Evolutionary conservation across 495 filamentous ascomycete genomes (phyloP).

Genomic region (Trichoderma erinaceum): DNA sequence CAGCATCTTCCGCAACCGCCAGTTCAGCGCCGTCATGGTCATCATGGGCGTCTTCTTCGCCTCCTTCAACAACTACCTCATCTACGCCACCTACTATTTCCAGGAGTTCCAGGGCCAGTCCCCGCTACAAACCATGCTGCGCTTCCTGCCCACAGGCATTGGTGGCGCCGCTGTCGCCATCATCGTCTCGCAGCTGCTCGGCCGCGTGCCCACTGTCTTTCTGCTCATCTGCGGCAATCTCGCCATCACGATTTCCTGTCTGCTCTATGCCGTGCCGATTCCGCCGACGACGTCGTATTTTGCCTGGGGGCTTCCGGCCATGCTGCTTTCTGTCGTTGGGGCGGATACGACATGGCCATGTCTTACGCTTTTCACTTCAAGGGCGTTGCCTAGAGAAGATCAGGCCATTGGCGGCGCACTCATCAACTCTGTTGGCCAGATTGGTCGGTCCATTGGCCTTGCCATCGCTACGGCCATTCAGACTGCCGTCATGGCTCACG

Average conservation of each 20-base stretch:
- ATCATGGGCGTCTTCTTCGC: slow-evolving; percentile 56
- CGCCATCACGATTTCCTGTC: slow-evolving; percentile 40
- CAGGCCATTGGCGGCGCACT: slow-evolving; percentile 56
- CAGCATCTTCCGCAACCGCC: slow-evolving; percentile 45
- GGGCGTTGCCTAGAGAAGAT: slow-evolving; percentile 50
- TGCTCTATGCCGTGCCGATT: slow-evolving; percentile 54
- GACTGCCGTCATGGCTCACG: slow-evolving; percentile 44
- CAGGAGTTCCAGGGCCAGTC: slow-evolving; percentile 52
- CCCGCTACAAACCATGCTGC: slow-evolving; percentile 51
- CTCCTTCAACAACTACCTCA: slow-evolving; percentile 52
- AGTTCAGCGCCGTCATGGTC: slow-evolving; percentile 53
- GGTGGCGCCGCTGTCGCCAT: slow-evolving; percentile 43
- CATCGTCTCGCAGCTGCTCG: slow-evolving; percentile 49
- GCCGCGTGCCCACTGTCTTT: slow-evolving; percentile 44
- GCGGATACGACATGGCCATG: slow-evolving; percentile 54
- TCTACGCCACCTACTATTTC: slow-evolving; percentile 58
- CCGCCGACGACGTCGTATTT: slow-evolving; percentile 49
- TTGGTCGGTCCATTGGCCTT: slow-evolving; percentile 52
- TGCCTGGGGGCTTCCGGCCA: slow-evolving; percentile 53
- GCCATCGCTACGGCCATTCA: slow-evolving; percentile 54
- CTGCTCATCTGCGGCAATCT: slow-evolving; percentile 49
- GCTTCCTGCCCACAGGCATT: slow-evolving; percentile 56
- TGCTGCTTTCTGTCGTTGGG: slow-evolving; percentile 52
- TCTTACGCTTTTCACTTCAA: slow-evolving; percentile 54
- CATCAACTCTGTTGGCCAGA: slow-evolving; percentile 52